Conservation (phyloP, 2,329 filamentous ascomycete species). For the Pseudogymnoascus pannorum region DNA sequence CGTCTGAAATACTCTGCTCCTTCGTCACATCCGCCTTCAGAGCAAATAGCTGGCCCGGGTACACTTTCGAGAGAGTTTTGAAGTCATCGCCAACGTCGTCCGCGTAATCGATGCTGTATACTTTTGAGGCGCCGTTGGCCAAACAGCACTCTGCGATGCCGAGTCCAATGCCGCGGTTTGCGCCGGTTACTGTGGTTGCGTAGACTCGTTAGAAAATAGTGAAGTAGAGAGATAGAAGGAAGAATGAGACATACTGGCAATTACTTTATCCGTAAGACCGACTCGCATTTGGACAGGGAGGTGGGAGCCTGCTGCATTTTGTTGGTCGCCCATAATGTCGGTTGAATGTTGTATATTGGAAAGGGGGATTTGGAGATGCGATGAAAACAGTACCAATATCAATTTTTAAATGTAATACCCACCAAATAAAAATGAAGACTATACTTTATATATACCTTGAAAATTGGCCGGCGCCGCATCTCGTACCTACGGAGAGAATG, state of each 20-base stretch:
- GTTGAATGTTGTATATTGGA: not conserved
- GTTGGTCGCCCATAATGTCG: not conserved
- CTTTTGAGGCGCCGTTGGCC: slow-evolving; percentile 34
- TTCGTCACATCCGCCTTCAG: slow-evolving; percentile 41
- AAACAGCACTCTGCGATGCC: slow-evolving; percentile 42
- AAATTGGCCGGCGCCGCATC: too few species aligned
- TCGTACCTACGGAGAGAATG: too few species aligned
- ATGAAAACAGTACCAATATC: too few species aligned
- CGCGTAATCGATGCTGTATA: slow-evolving; percentile 42
- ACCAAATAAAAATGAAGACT: too few species aligned
- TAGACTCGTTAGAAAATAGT: not conserved
- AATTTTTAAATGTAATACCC: not conserved
- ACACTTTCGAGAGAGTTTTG: slow-evolving; percentile 30
- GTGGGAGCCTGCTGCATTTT: not conserved
- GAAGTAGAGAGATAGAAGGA: not conserved
- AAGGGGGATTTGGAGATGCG: not conserved
- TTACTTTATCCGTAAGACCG: slow-evolving; percentile 26
- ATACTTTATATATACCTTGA: too few species aligned
- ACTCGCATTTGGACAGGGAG: slow-evolving; percentile 23
- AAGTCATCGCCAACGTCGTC: slow-evolving; percentile 36
- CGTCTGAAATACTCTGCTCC: slow-evolving; percentile 37
- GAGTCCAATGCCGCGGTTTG: slow-evolving; percentile 36
- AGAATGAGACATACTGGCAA: slow-evolving; percentile 25
- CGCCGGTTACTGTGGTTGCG: slow-evolving; percentile 27
- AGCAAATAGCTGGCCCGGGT: slow-evolving; percentile 34